Evolutionary conservation across 129 eudicot genomes (phyloP).

Genomic region (Chrysanthemum seticuspe): DNA sequence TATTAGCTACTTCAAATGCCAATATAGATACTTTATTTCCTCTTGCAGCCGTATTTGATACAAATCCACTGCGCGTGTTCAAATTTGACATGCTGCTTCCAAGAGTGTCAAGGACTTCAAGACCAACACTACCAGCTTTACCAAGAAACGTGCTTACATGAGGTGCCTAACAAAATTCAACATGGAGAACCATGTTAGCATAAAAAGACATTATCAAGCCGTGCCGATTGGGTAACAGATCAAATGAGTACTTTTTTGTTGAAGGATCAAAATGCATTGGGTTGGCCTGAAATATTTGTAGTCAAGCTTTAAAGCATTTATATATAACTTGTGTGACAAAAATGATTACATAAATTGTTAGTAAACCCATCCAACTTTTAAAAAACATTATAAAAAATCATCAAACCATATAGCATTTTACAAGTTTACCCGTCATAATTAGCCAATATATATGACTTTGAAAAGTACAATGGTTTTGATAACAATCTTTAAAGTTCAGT

Average conservation of each 20-base stretch:
- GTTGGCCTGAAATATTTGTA: background rate
- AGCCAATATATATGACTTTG: background rate
- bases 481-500: too few relatives aligned
- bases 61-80: constrained; percentile 64
- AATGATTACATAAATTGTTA: background rate
- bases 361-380: too few relatives aligned
- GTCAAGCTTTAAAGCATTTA: background rate
- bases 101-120: constrained; percentile 75
- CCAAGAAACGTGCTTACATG: constrained; percentile 81
- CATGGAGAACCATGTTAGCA: background rate
- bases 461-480: too few relatives aligned
- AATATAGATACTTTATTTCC: constrained; percentile 70
- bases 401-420: background rate
- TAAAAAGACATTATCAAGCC: background rate
- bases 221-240: background rate
- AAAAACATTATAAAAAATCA: background rate
- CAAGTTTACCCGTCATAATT: background rate
- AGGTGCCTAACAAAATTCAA: constrained; percentile 50
- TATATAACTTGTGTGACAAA: background rate
- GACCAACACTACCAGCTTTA: constrained; percentile 74
- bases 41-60: constrained; percentile 61
- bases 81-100: constrained; percentile 91
- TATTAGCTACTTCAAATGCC: constrained; percentile 97
- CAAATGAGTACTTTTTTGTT: background rate
- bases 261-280: background rate